Conservation (phyloP, 2,329 filamentous ascomycete genomes). For the Colletotrichum sp. region DNA sequence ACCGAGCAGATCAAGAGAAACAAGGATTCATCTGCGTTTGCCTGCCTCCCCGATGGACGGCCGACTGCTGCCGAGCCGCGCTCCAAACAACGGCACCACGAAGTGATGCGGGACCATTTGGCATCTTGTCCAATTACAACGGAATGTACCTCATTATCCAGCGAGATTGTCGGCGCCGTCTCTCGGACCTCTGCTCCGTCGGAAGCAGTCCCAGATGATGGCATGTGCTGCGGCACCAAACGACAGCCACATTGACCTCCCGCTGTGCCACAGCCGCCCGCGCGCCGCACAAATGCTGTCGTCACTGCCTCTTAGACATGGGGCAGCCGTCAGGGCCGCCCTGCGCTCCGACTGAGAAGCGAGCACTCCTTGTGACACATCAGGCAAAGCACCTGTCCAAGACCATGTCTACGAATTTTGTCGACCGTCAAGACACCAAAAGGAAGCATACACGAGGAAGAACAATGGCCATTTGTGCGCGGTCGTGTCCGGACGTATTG, state of each 20-base stretch:
- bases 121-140: background rate
- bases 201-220: background rate
- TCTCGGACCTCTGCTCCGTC: background rate
- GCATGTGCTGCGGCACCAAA: background rate
- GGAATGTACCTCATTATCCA: background rate
- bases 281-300: background rate
- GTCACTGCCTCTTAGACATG: background rate
- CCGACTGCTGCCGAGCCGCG: background rate
- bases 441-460: background rate
- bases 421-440: background rate
- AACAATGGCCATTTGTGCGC: background rate
- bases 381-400: background rate
- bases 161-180: background rate
- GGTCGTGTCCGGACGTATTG: background rate
- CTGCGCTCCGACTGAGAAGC: background rate
- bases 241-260: conserved; percentile 12
- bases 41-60: background rate
- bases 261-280: background rate
- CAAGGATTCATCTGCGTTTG: background rate
- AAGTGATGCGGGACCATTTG: background rate
- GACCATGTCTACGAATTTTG: background rate
- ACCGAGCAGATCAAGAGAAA: background rate
- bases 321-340: background rate
- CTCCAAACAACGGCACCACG: background rate
- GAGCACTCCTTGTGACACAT: background rate